These are phyloP conservation scores for Thelephora ganbajun DNA, from an alignment of 768 basidiomycete genomes.

Conservation along the genomic window DNA sequence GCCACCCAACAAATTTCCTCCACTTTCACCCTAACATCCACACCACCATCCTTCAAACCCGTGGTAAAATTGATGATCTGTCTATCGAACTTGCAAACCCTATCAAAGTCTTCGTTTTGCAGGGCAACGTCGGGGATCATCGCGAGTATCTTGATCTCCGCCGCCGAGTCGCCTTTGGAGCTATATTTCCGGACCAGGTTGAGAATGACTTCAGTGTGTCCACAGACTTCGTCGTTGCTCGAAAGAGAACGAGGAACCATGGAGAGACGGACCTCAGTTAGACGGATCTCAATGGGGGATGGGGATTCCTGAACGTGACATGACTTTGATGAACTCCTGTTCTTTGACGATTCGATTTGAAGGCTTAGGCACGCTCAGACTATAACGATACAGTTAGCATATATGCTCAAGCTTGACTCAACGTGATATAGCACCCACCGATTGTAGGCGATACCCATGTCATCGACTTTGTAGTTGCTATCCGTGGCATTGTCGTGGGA, in stretches of 20 bases:
- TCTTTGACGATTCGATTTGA: constrained; percentile 54
- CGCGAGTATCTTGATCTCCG: constrained; percentile 69
- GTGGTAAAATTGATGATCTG: constrained; percentile 54
- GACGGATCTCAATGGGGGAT: constrained; percentile 86
- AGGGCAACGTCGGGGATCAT: constrained; percentile 88
- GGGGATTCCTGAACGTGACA: constrained; percentile 64
- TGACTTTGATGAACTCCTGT: constrained; percentile 93
- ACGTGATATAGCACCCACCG: constrained; percentile 43
- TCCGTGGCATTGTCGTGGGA: constrained; percentile 90
- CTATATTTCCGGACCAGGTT: constrained; percentile 86
- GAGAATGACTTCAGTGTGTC: constrained; percentile 82
- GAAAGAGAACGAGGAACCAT: constrained; percentile 81
- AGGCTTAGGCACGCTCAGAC: constrained; percentile 58
- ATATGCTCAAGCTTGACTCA: not conserved
- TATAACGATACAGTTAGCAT: constrained; percentile 18
- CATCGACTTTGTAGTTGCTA: constrained; percentile 84
- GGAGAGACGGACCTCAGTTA: constrained; percentile 77
- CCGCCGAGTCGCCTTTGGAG: constrained; percentile 49
- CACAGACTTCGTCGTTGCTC: constrained; percentile 76
- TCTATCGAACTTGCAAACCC: constrained; percentile 58
- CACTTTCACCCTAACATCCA: constrained; percentile 39
- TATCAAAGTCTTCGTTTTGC: constrained; percentile 63
- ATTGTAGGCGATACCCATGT: constrained; percentile 95
- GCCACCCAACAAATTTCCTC: constrained; percentile 82
- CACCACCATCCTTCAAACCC: constrained; percentile 26